Percentiles rank a stretch among this genome's conserved stretches.
These are phyloP conservation scores for Linderina pennispora DNA, from an alignment of 192 early-diverging fungal species.

Conservation along the genomic window DNA sequence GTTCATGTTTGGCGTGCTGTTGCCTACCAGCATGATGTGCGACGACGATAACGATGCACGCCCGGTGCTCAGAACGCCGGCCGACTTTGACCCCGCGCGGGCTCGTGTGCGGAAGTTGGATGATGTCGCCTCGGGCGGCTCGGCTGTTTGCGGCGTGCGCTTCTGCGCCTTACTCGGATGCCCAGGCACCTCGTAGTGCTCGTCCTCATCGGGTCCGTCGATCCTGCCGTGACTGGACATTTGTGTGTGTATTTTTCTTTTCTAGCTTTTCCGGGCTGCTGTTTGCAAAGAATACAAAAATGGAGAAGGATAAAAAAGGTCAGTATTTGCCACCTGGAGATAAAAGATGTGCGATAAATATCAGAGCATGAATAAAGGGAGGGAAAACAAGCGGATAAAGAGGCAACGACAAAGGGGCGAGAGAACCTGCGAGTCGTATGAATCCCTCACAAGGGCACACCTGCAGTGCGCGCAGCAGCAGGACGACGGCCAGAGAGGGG, in stretches of 20 bases:
- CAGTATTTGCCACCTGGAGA: no score
- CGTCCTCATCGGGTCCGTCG: slow-evolving; percentile 36
- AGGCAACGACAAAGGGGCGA: no score
- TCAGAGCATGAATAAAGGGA: no score
- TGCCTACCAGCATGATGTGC: background rate
- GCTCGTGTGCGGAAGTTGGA: background rate
- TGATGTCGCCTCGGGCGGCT: background rate
- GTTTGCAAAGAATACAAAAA: slow-evolving; percentile 1
- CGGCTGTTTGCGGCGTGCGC: background rate
- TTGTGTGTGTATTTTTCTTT: background rate
- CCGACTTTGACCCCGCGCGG: slow-evolving; percentile 1
- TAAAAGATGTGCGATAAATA: no score
- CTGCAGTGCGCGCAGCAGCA: no score
- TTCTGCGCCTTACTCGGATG: slow-evolving; percentile 35
- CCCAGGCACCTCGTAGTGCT: slow-evolving; percentile 39
- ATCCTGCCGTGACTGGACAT: slow-evolving; percentile 25
- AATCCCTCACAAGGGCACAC: no score
- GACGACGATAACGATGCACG: no score
- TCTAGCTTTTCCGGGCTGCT: background rate
- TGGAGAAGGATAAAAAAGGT: background rate
- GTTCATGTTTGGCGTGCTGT: background rate
- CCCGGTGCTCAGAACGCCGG: no score
- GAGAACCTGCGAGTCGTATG: no score
- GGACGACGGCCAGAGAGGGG: no score
- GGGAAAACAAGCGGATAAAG: no score